Percentiles rank a stretch among this genome's conserved stretches.
Evolutionary conservation across 1,284 basidiomycete genomes (phyloP).

Genomic region (Melampsora americana): DNA sequence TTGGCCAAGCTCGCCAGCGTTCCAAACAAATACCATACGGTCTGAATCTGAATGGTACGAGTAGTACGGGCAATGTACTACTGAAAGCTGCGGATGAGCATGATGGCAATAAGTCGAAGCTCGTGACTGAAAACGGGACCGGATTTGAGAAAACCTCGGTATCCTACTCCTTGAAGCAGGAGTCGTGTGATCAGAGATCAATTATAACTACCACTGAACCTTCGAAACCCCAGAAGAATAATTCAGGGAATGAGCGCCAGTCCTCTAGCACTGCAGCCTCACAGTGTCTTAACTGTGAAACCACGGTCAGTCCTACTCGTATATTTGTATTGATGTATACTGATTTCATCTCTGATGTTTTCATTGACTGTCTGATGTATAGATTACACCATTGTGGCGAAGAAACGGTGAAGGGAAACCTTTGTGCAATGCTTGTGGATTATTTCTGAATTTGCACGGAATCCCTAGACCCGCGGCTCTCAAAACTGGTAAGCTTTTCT

Average conservation of each 20-base stretch:
- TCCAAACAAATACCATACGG: slow-evolving; percentile 33
- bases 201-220: neutral
- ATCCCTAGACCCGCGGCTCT: slow-evolving; percentile 24
- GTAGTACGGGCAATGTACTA: neutral
- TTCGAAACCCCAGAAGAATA: neutral
- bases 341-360: slow-evolving; percentile 4
- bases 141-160: neutral
- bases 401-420: slow-evolving; percentile 54
- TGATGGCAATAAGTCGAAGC: neutral
- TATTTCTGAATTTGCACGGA: slow-evolving; percentile 37
- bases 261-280: neutral
- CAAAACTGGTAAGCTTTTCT: slow-evolving; percentile 16
- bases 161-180: neutral
- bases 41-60: neutral
- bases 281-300: slow-evolving; percentile 29
- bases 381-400: slow-evolving; percentile 53
- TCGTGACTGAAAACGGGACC: neutral
- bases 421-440: slow-evolving; percentile 54
- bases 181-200: neutral
- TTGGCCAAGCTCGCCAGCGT: slow-evolving; percentile 38
- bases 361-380: neutral
- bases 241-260: neutral
- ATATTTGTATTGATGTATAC: neutral
- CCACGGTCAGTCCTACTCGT: slow-evolving; percentile 8
- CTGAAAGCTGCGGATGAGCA: neutral